Evolutionary conservation across 1,284 basidiomycete species (phyloP).

Genomic region (Waitea zeae): DNA sequence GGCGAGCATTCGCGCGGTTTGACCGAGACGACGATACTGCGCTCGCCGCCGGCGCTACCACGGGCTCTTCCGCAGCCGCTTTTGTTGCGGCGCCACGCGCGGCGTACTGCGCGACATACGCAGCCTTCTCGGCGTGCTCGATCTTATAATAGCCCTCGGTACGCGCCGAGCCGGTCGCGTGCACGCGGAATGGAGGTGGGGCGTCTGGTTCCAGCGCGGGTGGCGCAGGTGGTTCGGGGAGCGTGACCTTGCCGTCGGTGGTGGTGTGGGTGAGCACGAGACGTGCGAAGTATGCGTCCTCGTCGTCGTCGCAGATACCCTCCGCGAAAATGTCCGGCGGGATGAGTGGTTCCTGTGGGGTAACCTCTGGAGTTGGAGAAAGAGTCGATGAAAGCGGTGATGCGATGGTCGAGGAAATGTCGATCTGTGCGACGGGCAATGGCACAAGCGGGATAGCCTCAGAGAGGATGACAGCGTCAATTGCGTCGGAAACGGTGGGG

Average conservation of each 20-base stretch:
- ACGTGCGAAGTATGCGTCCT: conserved; percentile 79
- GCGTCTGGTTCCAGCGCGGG: conserved; percentile 14
- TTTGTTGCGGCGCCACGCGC: conserved; percentile 27
- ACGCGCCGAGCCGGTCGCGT: conserved; percentile 70
- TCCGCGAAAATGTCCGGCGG: conserved; percentile 35
- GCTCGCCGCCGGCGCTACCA: conserved; percentile 28
- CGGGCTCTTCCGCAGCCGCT: conserved; percentile 15
- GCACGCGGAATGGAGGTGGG: conserved; percentile 38
- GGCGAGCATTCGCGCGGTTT: conserved; percentile 87
- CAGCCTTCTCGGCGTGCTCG: conserved; percentile 80
- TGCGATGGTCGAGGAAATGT: conserved; percentile 19
- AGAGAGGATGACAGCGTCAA: conserved; percentile 25
- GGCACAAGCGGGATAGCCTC: conserved; percentile 29
- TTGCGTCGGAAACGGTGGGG: no score
- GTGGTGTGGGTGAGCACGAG: conserved; percentile 31
- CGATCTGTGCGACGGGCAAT: conserved; percentile 11
- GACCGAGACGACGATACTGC: conserved; percentile 72
- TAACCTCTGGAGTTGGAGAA: conserved; percentile 16
- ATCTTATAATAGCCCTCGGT: conserved; percentile 95
- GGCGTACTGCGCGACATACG: conserved; percentile 71
- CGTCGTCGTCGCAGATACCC: conserved; percentile 72
- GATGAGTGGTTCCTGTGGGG: conserved; percentile 27
- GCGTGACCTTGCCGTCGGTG: conserved; percentile 9
- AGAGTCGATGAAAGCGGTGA: conserved; percentile 23
- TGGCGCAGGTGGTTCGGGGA: conserved; percentile 10